Evolutionary conservation across 2,329 filamentous ascomycete genomes (phyloP).

Genomic region (Paecilomyces sp.): DNA sequence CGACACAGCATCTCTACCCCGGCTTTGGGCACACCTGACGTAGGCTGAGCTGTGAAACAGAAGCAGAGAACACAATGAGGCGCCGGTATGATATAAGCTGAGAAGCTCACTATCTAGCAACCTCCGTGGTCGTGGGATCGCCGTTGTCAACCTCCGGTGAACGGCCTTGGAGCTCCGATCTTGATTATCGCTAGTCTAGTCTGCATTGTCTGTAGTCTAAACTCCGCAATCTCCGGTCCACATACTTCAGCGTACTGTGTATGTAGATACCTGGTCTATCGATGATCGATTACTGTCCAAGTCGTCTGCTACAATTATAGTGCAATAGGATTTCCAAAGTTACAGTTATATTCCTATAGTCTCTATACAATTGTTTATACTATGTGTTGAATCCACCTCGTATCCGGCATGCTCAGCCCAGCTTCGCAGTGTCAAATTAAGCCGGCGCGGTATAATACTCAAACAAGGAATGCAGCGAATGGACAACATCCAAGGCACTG

Average conservation of each 20-base stretch:
- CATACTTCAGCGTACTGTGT: neutral
- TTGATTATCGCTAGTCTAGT: conserved; percentile 9
- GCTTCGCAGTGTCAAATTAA: neutral
- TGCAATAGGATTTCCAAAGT: neutral
- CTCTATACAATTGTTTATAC: neutral
- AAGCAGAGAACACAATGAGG: neutral
- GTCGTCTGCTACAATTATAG: no score
- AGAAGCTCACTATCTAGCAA: neutral
- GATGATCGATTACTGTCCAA: neutral
- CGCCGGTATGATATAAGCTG: neutral
- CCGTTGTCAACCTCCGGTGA: neutral
- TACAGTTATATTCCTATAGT: neutral
- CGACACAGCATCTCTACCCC: neutral
- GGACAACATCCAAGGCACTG: neutral
- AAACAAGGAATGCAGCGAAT: neutral
- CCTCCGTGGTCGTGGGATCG: neutral
- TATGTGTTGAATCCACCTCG: neutral
- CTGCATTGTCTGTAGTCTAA: conserved; percentile 1
- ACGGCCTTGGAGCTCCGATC: conserved; percentile 3
- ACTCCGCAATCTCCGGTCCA: conserved; percentile 16
- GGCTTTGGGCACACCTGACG: neutral
- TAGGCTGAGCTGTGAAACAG: neutral
- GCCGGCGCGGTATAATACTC: neutral
- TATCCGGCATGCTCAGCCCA: neutral
- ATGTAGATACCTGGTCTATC: neutral